Conservation (phyloP, 768 basidiomycete species). For the Trametes maxima region DNA sequence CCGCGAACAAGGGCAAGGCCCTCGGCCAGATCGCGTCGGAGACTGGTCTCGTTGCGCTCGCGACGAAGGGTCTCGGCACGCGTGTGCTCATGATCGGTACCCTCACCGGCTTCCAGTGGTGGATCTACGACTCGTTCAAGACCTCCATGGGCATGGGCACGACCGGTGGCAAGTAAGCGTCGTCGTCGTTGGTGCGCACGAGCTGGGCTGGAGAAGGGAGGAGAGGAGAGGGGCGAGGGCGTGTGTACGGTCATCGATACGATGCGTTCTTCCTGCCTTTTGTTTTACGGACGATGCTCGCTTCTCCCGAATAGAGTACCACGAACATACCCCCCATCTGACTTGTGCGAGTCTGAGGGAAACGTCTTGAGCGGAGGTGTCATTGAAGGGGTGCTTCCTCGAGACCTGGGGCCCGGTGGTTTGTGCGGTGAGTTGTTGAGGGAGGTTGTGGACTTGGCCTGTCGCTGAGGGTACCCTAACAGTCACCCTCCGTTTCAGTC, state of each 20-base stretch:
- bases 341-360: not conserved
- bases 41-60: conserved; percentile 62
- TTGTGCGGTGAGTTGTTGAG: too few relatives aligned
- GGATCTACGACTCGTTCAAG: conserved; percentile 93
- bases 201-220: not conserved
- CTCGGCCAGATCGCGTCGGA: conserved; percentile 71
- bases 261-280: conserved; percentile 15
- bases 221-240: not conserved
- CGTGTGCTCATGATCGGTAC: conserved; percentile 78
- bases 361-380: too few relatives aligned
- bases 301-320: conserved; percentile 20
- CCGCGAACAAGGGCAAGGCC: conserved; percentile 79
- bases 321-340: conserved; percentile 20
- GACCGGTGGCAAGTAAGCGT: conserved; percentile 80
- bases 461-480: too few relatives aligned
- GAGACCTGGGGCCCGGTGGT: too few relatives aligned
- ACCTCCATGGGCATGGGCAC: conserved; percentile 81
- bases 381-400: too few relatives aligned
- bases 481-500: too few relatives aligned
- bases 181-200: not conserved
- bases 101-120: conserved; percentile 83
- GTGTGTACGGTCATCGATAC: conserved; percentile 16
- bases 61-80: conserved; percentile 86
- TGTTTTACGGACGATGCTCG: conserved; percentile 20
- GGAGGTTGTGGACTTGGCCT: too few relatives aligned